These are phyloP conservation scores for Styphnolobium japonicum DNA, from an alignment of 306 rosid species.

Conservation along the genomic window DNA sequence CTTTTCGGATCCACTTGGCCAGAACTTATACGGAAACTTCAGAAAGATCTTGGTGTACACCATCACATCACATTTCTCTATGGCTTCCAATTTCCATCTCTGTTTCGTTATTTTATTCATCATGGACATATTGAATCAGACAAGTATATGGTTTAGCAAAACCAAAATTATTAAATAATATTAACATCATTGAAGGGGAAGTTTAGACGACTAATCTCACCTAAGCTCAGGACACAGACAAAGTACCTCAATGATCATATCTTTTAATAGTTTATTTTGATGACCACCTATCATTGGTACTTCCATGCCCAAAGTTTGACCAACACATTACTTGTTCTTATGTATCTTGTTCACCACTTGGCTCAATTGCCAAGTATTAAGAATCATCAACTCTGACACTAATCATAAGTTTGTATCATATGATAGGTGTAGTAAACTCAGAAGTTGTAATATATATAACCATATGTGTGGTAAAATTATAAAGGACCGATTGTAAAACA, in stretches of 20 bases:
- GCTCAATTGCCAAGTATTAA: not conserved
- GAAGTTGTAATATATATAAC: not conserved
- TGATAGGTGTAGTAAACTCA: not conserved
- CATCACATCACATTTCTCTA: constrained; percentile 81
- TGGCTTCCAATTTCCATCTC: constrained; percentile 93
- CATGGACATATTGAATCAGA: constrained; percentile 24
- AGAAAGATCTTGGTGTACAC: constrained; percentile 96
- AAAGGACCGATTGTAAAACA: not conserved
- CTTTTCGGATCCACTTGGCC: constrained; percentile 92
- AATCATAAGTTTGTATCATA: not conserved
- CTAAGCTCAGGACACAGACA: constrained; percentile 18
- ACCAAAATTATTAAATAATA: constrained; percentile 6
- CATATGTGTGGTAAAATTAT: not conserved
- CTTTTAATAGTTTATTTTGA: constrained; percentile 22
- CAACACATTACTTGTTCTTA: constrained; percentile 21
- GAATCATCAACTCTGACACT: too few species aligned
- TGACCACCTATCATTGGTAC: constrained; percentile 17
- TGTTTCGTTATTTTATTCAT: constrained; percentile 42
- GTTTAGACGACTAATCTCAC: constrained; percentile 23
- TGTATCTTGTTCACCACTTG: not conserved
- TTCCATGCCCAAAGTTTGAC: not conserved
- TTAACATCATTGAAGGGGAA: constrained; percentile 3
- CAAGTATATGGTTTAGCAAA: not conserved
- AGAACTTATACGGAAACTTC: constrained; percentile 81
- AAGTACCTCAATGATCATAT: constrained; percentile 23